Percentiles rank a stretch among this genome's conserved stretches.
These are phyloP conservation scores for Fusarium cicatricum DNA, from an alignment of 2,329 filamentous ascomycete species.

Conservation along the genomic window DNA sequence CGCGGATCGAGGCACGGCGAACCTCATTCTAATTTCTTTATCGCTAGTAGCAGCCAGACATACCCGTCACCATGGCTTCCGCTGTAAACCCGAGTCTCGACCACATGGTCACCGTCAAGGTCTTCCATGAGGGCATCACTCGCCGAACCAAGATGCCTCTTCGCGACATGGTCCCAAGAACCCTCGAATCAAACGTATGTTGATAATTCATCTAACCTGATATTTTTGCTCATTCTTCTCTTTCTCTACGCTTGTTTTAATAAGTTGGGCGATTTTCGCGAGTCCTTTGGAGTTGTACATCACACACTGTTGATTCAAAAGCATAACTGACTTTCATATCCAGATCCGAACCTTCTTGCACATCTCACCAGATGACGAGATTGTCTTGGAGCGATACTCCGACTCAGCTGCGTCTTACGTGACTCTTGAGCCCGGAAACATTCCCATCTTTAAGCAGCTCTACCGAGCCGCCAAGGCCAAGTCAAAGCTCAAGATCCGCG, in stretches of 20 bases:
- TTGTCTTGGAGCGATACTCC: conserved; percentile 88
- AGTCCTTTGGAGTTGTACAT: too few species aligned
- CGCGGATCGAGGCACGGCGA: conserved; percentile 14
- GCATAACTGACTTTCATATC: conserved; percentile 23
- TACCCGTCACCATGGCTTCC: conserved; percentile 41
- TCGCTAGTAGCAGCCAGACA: conserved; percentile 10
- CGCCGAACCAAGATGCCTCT: conserved; percentile 90
- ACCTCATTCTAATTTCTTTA: conserved; percentile 4
- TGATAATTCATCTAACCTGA: conserved; percentile 10
- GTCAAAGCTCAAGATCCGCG: conserved; percentile 91
- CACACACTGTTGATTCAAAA: not conserved
- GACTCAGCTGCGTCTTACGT: conserved; percentile 88
- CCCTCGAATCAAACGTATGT: conserved; percentile 86
- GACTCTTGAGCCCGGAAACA: conserved; percentile 78
- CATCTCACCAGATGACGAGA: conserved; percentile 49
- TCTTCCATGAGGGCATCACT: conserved; percentile 77
- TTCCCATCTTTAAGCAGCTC: conserved; percentile 92
- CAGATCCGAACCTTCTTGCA: conserved; percentile 50
- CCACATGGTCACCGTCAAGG: conserved; percentile 78
- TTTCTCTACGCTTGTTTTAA: too few species aligned
- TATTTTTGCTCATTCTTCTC: not conserved
- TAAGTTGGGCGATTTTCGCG: too few species aligned
- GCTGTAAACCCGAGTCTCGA: conserved; percentile 39
- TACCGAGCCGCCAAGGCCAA: conserved; percentile 98
- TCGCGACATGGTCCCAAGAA: conserved; percentile 77